Evolutionary conservation across 75 land plant species (phyloP), one percentile per base, ranked within the genome.

Genomic region (Larix kaempferi): DNA sequence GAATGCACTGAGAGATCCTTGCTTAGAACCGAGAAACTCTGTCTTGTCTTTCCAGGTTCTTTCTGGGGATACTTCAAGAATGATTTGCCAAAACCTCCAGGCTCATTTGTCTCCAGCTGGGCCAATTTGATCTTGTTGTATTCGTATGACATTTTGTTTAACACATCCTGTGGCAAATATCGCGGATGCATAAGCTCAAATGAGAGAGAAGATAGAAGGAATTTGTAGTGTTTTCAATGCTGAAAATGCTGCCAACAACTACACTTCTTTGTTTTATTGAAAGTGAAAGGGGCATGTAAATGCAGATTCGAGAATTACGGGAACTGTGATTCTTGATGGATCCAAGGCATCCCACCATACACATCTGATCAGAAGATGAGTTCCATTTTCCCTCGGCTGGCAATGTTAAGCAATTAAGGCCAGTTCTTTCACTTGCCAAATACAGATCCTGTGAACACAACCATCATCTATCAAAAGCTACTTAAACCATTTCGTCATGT

Each of bases 271-370:
- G 92, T 72, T 49, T 81, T 29, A 92, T 60, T n/a, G 94, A 92
- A 57, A 92, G 82, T 0, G 87, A 72, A 4, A 79, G 59, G 56
- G 90, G 82, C 44, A 90, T 77, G 74, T 86, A 86, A 63, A 90
- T 79, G 55, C 85, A 84, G 26, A 92, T 81, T 21, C 83, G 78
- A 58, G 82, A 76, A 44, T 79, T 27, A 71, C 90, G 86, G 23
- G 17, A 54, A 71, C n/a, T 62, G 21, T 58, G 66, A 29, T 41
- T 44, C 54, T 73, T 59, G 6, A 56, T 26, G 15, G 52, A 62
- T 23, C 82, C 83, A 54, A 84, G 78, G 74, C 94, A 92, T 57
- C 90, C 94, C 72, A 92, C 83, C 94, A 92, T 90, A 80, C 94
- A 92, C 15, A 90, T 86, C 78, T 90, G 86, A 12, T 90, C 90